These are phyloP conservation scores for Blastobotrys buckinghamii DNA, from an alignment of 1,139 yeast genomes.

Conservation along the genomic window DNA sequence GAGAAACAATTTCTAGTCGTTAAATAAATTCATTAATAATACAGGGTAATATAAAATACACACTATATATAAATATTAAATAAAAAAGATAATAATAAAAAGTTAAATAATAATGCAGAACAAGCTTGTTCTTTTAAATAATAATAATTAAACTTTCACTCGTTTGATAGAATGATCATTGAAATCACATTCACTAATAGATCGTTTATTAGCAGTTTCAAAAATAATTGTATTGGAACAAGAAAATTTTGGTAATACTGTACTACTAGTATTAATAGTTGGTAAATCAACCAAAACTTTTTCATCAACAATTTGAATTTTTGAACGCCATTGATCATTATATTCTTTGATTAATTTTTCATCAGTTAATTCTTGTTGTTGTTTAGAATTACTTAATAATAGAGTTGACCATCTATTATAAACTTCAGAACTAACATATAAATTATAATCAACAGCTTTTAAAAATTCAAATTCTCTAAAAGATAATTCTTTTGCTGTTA, in stretches of 20 bases:
- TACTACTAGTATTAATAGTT: too few species aligned
- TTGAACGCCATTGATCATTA: not conserved
- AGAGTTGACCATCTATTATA: constrained; percentile 49
- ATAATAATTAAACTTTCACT: not conserved
- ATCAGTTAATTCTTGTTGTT: too few species aligned
- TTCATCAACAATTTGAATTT: not conserved
- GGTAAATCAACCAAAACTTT: not conserved
- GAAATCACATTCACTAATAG: not conserved
- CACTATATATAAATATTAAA: not conserved
- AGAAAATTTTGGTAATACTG: too few species aligned
- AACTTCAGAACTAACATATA: constrained; percentile 45
- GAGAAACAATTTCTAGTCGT: too few species aligned
- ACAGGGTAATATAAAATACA: too few species aligned
- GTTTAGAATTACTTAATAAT: constrained; percentile 35
- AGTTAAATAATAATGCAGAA: not conserved
- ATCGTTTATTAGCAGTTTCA: not conserved
- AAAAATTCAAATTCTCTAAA: constrained; percentile 53
- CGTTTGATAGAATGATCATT: not conserved
- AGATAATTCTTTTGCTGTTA: constrained; percentile 44
- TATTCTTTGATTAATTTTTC: not conserved
- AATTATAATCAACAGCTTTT: constrained; percentile 47
- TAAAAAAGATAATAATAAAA: not conserved
- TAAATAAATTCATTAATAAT: too few species aligned
- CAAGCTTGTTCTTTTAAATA: not conserved
- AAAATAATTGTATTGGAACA: not conserved